Evolutionary conservation across 2,329 filamentous ascomycete genomes (phyloP).

Genomic region (Apiospora kogelbergensis): DNA sequence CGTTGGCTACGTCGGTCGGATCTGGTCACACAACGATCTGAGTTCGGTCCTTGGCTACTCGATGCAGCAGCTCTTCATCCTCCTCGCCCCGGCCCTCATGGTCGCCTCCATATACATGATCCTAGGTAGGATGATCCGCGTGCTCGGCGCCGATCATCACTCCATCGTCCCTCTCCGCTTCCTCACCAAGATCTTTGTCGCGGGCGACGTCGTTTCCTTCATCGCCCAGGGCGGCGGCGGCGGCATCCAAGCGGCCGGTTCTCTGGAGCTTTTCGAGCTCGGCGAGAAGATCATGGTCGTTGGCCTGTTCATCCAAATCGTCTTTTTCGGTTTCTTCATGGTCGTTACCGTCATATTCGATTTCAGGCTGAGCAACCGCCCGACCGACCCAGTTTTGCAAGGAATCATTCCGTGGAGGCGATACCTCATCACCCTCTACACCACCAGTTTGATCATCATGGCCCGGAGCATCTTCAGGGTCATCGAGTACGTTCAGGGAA

Average conservation of each 20-base stretch:
- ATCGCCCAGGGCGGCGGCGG: constrained; percentile 43
- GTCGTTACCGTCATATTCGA: constrained; percentile 42
- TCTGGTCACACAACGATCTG: too few species aligned
- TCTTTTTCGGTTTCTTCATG: constrained; percentile 50
- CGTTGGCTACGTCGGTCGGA: constrained; percentile 51
- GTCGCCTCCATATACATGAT: constrained; percentile 48
- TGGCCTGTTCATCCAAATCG: constrained; percentile 49
- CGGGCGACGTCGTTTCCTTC: constrained; percentile 48
- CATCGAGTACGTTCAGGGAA: constrained; percentile 39
- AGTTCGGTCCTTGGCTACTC: constrained; percentile 27
- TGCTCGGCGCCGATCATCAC: constrained; percentile 38
- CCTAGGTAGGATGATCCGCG: constrained; percentile 38
- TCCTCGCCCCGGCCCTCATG: constrained; percentile 41
- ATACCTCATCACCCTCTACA: constrained; percentile 16
- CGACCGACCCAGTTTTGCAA: constrained; percentile 1
- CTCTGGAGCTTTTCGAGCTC: constrained; percentile 25
- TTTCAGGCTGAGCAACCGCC: constrained; percentile 25
- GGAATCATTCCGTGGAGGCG: constrained; percentile 18
- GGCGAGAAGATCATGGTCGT: constrained; percentile 45
- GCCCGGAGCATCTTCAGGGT: constrained; percentile 48
- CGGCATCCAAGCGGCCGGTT: constrained; percentile 32
- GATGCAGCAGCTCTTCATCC: constrained; percentile 39
- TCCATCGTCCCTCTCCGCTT: constrained; percentile 42
- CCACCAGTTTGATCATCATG: constrained; percentile 40
- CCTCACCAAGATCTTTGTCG: constrained; percentile 51